Base-by-base conservation (phyloP, 768 basidiomycete species). In the Boletus tomentosulus region DNA sequence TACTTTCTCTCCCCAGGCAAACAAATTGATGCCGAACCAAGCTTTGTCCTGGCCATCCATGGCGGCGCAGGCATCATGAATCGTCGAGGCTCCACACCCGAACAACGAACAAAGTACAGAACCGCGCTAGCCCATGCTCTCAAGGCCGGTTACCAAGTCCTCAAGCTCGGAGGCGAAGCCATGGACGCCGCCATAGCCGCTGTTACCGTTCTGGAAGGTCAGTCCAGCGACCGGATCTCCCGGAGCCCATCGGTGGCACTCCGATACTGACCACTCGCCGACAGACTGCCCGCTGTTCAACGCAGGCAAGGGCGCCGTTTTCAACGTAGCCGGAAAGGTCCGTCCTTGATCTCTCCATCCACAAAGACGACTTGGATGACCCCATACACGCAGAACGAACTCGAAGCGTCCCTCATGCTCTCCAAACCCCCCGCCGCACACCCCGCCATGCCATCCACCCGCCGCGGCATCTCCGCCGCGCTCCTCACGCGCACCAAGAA, bases 161-260 rank as follows among this genome's bases (percentile, higher is more conserved):
- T 93, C 41, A 72, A 67, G 37, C 68, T 76, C 3, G 87, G 86
- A 15, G 90, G 89, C 0, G 87, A 89, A 64, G 89, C 90, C 5
- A 83, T 93, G 78, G 89, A 92, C 65, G 89, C 91, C 16, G 82
- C 78, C 5, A 84, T 87, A 3, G 85, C 87, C 10, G 88, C 90
- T 0, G 90, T 90, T 8, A 73, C 80, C 0, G 67, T 75, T 15
- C 73, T 93, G 11, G 90, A 92, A 79, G 85, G 88, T 84, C 39
- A 30, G 71, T 57, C 35, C 3, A 15, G 13, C 25, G 11, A 34
- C 19, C 39, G 16, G 15, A 12, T 31, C 34, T 6, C 27, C 19
- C 19, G 19, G 19, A 19, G 35, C n/a, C 30, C 19, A n/a, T 30
- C 46, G 4, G 19, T 1, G 19, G 19, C 19, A 19, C 19, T 1